Evolutionary conservation across 2,329 filamentous ascomycete species (phyloP).

Genomic region (Claviceps africana): DNA sequence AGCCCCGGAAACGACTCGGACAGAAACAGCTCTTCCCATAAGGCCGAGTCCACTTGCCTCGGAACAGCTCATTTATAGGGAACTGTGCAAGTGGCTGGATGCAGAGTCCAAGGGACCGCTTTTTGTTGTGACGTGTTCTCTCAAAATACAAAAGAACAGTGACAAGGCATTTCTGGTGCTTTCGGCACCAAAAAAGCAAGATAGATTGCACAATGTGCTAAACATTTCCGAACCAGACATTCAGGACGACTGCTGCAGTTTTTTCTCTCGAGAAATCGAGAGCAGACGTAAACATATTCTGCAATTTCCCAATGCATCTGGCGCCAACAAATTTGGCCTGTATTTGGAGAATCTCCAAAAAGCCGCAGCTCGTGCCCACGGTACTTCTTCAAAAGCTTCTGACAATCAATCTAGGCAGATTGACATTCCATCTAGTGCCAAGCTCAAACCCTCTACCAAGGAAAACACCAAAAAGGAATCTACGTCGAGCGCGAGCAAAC

Average conservation of each 20-base stretch:
- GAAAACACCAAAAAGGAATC: not conserved
- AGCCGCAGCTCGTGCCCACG: slow-evolving; percentile 1
- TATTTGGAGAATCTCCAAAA: slow-evolving; percentile 8
- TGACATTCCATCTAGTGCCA: not conserved
- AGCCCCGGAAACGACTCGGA: not conserved
- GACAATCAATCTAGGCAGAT: not conserved
- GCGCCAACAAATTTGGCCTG: slow-evolving; percentile 8
- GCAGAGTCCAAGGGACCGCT: not conserved
- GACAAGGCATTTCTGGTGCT: slow-evolving; percentile 11
- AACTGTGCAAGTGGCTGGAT: slow-evolving; percentile 9
- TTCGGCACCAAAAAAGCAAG: slow-evolving; percentile 3
- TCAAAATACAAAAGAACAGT: slow-evolving; percentile 8
- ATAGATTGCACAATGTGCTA: slow-evolving; percentile 9
- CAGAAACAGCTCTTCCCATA: not conserved
- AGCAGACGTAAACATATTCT: slow-evolving; percentile 7
- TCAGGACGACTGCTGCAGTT: slow-evolving; percentile 11
- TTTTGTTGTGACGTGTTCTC: slow-evolving; percentile 6
- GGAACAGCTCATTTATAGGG: slow-evolving; percentile 9
- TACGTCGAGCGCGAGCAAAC: not conserved
- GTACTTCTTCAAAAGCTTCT: not conserved
- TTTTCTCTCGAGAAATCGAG: slow-evolving; percentile 4
- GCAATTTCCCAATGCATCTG: slow-evolving; percentile 7
- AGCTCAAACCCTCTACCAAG: not conserved
- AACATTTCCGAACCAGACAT: slow-evolving; percentile 10
- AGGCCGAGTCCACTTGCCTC: not conserved